Conservation (phyloP, 306 rosid genomes). For the Echinosophora koreensis region DNA sequence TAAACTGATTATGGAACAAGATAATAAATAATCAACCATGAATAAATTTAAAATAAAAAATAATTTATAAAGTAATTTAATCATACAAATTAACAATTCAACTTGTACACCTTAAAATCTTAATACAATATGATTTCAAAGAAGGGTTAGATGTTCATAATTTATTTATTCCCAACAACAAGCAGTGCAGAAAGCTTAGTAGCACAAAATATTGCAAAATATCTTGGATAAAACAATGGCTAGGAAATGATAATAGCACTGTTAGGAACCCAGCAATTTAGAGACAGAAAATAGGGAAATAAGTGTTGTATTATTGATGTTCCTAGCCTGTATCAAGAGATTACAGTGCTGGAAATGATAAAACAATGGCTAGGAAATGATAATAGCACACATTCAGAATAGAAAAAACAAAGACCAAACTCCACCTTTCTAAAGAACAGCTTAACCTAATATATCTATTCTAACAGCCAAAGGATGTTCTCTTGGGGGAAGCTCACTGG, state of each 20-base stretch:
- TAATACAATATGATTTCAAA: conserved; percentile 13
- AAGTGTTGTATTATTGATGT: too few relatives aligned
- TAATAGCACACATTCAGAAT: background rate
- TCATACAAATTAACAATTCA: conserved; percentile 18
- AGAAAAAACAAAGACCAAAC: background rate
- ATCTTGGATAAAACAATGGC: background rate
- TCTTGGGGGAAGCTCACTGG: background rate
- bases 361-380: background rate
- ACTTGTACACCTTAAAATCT: conserved; percentile 20
- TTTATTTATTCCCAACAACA: background rate
- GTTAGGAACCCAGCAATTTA: too few relatives aligned
- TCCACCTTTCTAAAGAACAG: background rate
- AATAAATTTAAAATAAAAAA: background rate
- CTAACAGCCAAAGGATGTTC: background rate
- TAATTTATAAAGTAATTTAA: too few relatives aligned
- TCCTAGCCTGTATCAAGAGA: too few relatives aligned
- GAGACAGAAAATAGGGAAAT: too few relatives aligned
- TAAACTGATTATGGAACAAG: conserved; percentile 6
- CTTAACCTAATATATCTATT: background rate
- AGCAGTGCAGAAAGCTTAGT: conserved; percentile 30
- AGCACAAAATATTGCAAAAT: background rate
- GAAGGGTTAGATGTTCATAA: conserved; percentile 6
- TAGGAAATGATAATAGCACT: background rate
- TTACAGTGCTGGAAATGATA: too few relatives aligned
- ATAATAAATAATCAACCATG: background rate